These are phyloP conservation scores for Favolaschia claudopus DNA, from an alignment of 768 basidiomycete species.

Conservation along the genomic window DNA sequence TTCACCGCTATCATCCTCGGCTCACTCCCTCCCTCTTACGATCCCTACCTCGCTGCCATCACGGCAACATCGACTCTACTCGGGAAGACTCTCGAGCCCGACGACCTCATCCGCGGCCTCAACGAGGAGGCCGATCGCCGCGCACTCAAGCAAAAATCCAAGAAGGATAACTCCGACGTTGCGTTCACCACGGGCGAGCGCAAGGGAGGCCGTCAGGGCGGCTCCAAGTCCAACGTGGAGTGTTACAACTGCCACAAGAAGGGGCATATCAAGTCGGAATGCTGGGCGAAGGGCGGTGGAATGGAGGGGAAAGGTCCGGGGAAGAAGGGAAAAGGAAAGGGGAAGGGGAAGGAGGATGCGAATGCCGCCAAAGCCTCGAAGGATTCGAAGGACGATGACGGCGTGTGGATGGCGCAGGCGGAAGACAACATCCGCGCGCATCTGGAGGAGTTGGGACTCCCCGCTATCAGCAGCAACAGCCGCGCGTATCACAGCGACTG, in stretches of 20 bases:
- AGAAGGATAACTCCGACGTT: conserved; percentile 10
- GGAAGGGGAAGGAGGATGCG: conserved; percentile 1
- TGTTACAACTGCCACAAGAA: conserved; percentile 30
- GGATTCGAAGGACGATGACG: background rate
- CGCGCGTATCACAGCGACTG: background rate
- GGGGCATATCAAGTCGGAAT: conserved; percentile 28
- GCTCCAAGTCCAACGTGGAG: conserved; percentile 6
- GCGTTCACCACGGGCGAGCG: conserved; percentile 1
- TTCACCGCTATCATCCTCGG: conserved; percentile 30
- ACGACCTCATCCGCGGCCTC: conserved; percentile 20
- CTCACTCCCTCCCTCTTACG: conserved; percentile 31
- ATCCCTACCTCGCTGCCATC: conserved; percentile 26
- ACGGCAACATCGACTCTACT: conserved; percentile 19
- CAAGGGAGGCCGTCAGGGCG: background rate
- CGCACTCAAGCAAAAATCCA: conserved; percentile 3
- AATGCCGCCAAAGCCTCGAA: background rate
- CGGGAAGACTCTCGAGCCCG: conserved; percentile 10
- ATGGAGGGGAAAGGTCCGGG: conserved; percentile 25
- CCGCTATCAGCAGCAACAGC: background rate
- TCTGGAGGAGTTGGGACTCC: background rate
- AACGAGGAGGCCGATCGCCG: conserved; percentile 23
- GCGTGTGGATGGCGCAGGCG: conserved; percentile 5
- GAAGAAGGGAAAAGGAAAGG: background rate
- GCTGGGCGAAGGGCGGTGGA: conserved; percentile 8
- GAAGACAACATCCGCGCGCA: background rate